Evolutionary conservation across 164 flowering plant genomes (phyloP), one percentile per base, ranked within the genome.

Genomic region (Magnolia officinalis): DNA sequence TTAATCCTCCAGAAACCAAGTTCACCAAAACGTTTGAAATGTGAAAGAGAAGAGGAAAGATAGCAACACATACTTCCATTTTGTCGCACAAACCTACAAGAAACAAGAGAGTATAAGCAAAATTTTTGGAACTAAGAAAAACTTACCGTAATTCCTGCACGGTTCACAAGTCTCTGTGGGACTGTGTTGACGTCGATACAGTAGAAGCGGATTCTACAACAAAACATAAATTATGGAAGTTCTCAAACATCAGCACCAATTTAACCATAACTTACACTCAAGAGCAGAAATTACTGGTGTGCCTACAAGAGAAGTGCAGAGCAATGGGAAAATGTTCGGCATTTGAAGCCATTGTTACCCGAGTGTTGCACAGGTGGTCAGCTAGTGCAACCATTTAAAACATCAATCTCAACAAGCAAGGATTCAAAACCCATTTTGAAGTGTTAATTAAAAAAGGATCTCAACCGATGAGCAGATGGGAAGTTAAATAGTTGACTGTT

Each of bases 71-170:
- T 19, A 18, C 23, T 64, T 18, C 23, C 8, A n/a, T 20, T 31
- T 5, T 14, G 18, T 45, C 6, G 6, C 1, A 14, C 72, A 16
- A 49, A 29, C 16, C 26, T 21, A 26, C 1, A 0, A 23, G 26
- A 37, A 50, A 6, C 9, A 20, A 6, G 67, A 73, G 8, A 45
- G 23, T 13, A 24, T 8, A 23, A 26, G 49, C 19, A 31, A 67
- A 8, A 9, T 65, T n/a, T 20, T 65, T 23, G 68, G 37, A n/a
- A 23, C 50, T 13, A 26, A 26, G 7, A 11, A 67, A 52, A 55
- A 83, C 93, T 90, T 88, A 94, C 97, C 72, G 92, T 89, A 67
- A 94, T 86, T 75, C 89, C 96, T 73, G 97, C 96, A 70, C 87
- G 92, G 70, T 83, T 75, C 67, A 92, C 93, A 64, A 94, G 92